Base-by-base conservation (phyloP, 352 stramenopile species). In the Albugo candida region DNA sequence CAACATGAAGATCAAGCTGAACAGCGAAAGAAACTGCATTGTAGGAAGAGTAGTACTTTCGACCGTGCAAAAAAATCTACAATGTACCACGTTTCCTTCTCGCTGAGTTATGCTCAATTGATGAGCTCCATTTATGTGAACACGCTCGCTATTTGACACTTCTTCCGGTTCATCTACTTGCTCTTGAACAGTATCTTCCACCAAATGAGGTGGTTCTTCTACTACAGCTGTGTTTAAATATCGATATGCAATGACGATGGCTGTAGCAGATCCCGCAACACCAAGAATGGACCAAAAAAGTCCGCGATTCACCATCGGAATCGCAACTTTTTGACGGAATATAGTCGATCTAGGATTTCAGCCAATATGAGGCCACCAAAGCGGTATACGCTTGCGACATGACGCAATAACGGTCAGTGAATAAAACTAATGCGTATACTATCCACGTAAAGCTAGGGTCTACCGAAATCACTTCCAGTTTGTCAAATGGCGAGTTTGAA, bases 1-100 rank as follows among this genome's bases (percentile, higher is more conserved):
- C 47, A 78, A 49, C 58, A 85, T 66, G 39, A 88, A 60, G 48
- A 81, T 55, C 6, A 88, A 34, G 2, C 70, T 70, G 52, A 84
- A 79, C 48, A 79, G 58, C 8, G 64, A 76, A 47, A 88, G 53
- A 49, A 87, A 41, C 75, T 84, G 20, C 24, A 18, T 38, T 35
- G 11, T 18, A 8, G 3, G 24, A 17, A 35, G 48, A 52, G 14
- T 39, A 47, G 11, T 48, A 17, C 42, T 57, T 45, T 19, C 53
- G 24, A n/a, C 51, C 27, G 34, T 53, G 35, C 5, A 55, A 24
- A 48, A 8, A 2, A 20, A 3, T 35, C 8, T 48, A 10, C 43
- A 17, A 35, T 42, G 46, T 18, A 53, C 38, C 46, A 58, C 50
- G 13, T 48, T 21, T 16, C 35, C 19, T 18, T 46, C 16, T 20